Percentiles rank a stretch among this genome's conserved stretches.
Conservation (phyloP, 495 filamentous ascomycete species). For the Chaetomidium leptoderma region DNA sequence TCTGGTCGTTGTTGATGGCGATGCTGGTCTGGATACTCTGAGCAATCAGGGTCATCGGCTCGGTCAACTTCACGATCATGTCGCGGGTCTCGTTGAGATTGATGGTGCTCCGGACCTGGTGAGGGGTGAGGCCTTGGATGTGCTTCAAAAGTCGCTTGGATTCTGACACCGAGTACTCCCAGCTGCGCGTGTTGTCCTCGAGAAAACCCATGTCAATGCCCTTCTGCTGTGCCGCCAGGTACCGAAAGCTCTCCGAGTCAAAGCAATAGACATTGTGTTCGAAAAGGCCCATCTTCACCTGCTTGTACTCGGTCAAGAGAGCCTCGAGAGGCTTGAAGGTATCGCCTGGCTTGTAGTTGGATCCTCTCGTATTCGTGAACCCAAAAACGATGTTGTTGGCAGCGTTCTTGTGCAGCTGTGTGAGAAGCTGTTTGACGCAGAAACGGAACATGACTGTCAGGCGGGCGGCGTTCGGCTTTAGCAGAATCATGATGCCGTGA, state of each 20-base stretch:
- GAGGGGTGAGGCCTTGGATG: constrained; percentile 27
- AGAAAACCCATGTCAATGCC: constrained; percentile 29
- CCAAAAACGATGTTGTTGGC: constrained; percentile 43
- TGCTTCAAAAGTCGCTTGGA: constrained; percentile 31
- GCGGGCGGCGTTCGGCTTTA: constrained; percentile 43
- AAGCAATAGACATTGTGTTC: constrained; percentile 40
- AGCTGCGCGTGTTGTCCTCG: constrained; percentile 36
- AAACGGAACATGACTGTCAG: constrained; percentile 38
- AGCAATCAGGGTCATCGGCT: constrained; percentile 37
- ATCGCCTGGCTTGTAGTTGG: constrained; percentile 43
- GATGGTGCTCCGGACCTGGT: constrained; percentile 35
- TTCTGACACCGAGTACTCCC: constrained; percentile 36
- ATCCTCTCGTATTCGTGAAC: constrained; percentile 42
- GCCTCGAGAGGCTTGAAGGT: constrained; percentile 34
- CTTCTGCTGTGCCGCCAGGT: constrained; percentile 38
- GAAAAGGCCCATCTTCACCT: constrained; percentile 25
- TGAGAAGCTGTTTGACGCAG: constrained; percentile 44
- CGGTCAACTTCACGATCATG: constrained; percentile 34
- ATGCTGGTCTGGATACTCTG: constrained; percentile 35
- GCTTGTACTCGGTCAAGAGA: constrained; percentile 27
- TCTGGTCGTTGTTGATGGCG: constrained; percentile 27
- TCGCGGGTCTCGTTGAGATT: constrained; percentile 39
- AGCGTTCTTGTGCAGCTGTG: constrained; percentile 36
- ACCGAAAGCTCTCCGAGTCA: constrained; percentile 47
- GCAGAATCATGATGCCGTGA: constrained; percentile 45